A percentile compares a stretch with the other conserved stretches of the same genome.
Evolutionary conservation across 2,329 filamentous ascomycete genomes (phyloP).

Genomic region (Penicillium verrucosum): DNA sequence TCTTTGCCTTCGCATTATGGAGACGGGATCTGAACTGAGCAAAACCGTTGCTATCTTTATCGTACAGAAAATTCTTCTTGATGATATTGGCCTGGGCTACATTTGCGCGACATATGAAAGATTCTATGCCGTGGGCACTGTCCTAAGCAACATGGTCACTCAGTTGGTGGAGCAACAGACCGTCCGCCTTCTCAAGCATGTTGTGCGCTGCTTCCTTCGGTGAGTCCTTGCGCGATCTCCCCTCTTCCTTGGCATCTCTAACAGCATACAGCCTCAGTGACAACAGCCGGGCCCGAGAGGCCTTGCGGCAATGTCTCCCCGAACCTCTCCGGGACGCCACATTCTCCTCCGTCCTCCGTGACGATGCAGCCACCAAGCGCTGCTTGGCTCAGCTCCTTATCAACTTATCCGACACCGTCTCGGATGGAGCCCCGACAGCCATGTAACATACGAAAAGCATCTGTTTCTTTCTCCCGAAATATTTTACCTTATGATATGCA

Average conservation of each 20-base stretch:
- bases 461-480: conserved; percentile 33
- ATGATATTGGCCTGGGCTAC: conserved; percentile 94
- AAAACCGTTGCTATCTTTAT: conserved; percentile 99
- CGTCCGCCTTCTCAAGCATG: conserved; percentile 90
- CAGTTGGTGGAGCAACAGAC: conserved; percentile 98
- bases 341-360: conserved; percentile 91
- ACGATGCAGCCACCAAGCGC: conserved; percentile 95
- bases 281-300: conserved; percentile 92
- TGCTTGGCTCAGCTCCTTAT: conserved; percentile 96
- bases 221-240: conserved; percentile 45
- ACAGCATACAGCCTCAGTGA: conserved; percentile 70
- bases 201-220: conserved; percentile 95
- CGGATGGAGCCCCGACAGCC: conserved; percentile 46
- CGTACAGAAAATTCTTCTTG: conserved; percentile 95
- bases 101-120: conserved; percentile 98
- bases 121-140: conserved; percentile 96
- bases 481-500: conserved; percentile 41
- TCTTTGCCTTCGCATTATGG: conserved; percentile 96
- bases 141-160: conserved; percentile 97
- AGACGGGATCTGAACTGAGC: conserved; percentile 95
- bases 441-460: conserved; percentile 41
- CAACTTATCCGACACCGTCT: conserved; percentile 88
- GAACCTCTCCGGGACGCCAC: conserved; percentile 98
- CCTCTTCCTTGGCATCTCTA: neutral
- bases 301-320: conserved; percentile 89